These are phyloP conservation scores for Plasmodium malariae DNA, from an alignment of 169 alveolate species.

Conservation along the genomic window DNA sequence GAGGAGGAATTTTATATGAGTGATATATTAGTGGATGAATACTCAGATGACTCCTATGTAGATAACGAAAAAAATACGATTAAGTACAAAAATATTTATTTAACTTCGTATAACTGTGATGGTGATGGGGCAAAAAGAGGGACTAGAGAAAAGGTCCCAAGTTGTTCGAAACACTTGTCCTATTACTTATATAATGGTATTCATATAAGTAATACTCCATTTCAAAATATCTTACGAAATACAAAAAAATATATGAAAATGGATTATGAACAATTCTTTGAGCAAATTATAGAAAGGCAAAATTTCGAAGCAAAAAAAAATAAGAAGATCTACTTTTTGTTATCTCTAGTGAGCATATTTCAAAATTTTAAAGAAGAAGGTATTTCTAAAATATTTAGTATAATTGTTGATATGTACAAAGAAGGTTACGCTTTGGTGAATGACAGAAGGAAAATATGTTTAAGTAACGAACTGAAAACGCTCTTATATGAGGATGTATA, in stretches of 20 bases:
- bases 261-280: slow-evolving; percentile 28
- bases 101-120: neutral
- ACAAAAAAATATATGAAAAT: slow-evolving; percentile 38
- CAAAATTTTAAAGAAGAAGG: slow-evolving; percentile 52
- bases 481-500: slow-evolving; percentile 30
- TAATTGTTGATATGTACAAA: slow-evolving; percentile 33
- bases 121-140: slow-evolving; percentile 10
- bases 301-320: slow-evolving; percentile 27
- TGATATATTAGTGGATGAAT: neutral
- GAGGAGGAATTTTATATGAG: no score
- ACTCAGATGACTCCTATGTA: neutral
- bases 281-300: slow-evolving; percentile 1
- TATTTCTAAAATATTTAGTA: slow-evolving; percentile 40
- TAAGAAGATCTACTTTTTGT: slow-evolving; percentile 38
- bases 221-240: slow-evolving; percentile 12
- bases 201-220: neutral
- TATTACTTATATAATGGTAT: slow-evolving; percentile 3
- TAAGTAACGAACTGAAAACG: neutral
- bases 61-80: slow-evolving; percentile 14
- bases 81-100: slow-evolving; percentile 38
- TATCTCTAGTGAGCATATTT: slow-evolving; percentile 22
- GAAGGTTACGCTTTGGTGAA: slow-evolving; percentile 17
- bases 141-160: neutral
- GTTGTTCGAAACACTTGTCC: neutral
- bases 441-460: slow-evolving; percentile 7